Evolutionary conservation across 2,329 filamentous ascomycete species (phyloP), one percentile per base, ranked within the genome.

Genomic region (Fusarium secorum): DNA sequence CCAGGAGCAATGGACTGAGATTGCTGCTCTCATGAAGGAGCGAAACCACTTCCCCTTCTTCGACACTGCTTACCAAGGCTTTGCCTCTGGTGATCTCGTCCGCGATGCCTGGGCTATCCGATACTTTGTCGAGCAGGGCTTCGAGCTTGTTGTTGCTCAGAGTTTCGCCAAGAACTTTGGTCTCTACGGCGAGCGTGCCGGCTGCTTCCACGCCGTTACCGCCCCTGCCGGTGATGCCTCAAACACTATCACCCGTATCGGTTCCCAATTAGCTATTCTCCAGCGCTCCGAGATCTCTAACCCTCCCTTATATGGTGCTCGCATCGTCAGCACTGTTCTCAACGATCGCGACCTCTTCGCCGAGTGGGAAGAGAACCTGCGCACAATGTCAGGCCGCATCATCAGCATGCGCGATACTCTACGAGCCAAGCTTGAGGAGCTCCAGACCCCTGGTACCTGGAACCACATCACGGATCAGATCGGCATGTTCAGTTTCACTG

Each of bases 161-260:
- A 95, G 92, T 68, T 98, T 98, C 81, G 95, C 95, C 81, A 98
- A 98, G 90, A 97, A 97, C 83, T 97, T 98, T 80, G 96, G 96
- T 73, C 88, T 99, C 39, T 99, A 99, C 80, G 95, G 96, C 76
- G 93, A 99, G 87, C 93, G 96, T 74, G 95, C 95, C 8, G 96
- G 96, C 60, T 96, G 93, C 83, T 97, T 99, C 89, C 96, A 99
- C 83, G 94, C 95, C 78, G 90, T 99, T 66, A 92, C 94, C 3
- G 85, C 90, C 0, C 91, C 94, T 0, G 87, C 87, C 2, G 72
- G 88, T n/a, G 89, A 93, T 62, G 92, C 93, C 24, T 78, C 87
- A 36, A 84, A 88, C 74, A 87, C 86, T 38, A 86, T 85, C 62
- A 77, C 80, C 57, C 85, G 95, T 73, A 91, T 99, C 66, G 90